These are phyloP conservation scores for Cercospora sp. DNA, from an alignment of 2,329 filamentous ascomycete species.

Conservation along the genomic window DNA sequence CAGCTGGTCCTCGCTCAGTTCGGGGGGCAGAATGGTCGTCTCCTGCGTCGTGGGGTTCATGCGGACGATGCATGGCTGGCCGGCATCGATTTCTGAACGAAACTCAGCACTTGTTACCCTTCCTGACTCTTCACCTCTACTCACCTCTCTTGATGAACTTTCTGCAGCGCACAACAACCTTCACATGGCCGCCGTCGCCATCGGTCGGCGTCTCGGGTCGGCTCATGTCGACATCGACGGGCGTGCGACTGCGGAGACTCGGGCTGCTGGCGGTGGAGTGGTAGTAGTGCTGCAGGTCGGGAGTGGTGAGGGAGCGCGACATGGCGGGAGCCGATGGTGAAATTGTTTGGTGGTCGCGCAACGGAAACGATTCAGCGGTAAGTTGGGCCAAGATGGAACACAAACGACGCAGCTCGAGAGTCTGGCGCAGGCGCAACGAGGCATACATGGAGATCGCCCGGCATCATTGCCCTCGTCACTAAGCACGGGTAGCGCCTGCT, in stretches of 20 bases:
- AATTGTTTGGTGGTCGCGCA: conserved; percentile 7
- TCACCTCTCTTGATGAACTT: conserved; percentile 51
- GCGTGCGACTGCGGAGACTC: conserved; percentile 47
- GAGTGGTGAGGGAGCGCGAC: conserved; percentile 11
- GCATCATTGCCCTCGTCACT: not conserved
- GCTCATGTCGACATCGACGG: conserved; percentile 37
- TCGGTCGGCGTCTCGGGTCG: conserved; percentile 38
- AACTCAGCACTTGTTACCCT: not conserved
- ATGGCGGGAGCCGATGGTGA: not conserved
- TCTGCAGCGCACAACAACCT: conserved; percentile 53
- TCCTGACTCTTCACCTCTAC: not conserved
- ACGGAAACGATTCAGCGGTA: conserved; percentile 7
- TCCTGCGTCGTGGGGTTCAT: conserved; percentile 88
- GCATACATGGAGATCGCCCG: conserved; percentile 20
- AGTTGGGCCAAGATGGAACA: conserved; percentile 22
- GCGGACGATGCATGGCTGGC: conserved; percentile 79
- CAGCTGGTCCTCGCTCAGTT: conserved; percentile 30
- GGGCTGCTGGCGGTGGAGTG: conserved; percentile 46
- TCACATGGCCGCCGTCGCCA: conserved; percentile 52
- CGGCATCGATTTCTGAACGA: conserved; percentile 71
- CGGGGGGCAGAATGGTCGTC: conserved; percentile 75
- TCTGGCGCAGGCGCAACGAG: conserved; percentile 22
- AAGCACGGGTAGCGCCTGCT: conserved; percentile 2
- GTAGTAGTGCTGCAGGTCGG: conserved; percentile 26
- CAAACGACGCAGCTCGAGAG: conserved; percentile 16